Conservation (phyloP, 192 early-diverging fungal genomes). For the Coemansia sp. region DNA sequence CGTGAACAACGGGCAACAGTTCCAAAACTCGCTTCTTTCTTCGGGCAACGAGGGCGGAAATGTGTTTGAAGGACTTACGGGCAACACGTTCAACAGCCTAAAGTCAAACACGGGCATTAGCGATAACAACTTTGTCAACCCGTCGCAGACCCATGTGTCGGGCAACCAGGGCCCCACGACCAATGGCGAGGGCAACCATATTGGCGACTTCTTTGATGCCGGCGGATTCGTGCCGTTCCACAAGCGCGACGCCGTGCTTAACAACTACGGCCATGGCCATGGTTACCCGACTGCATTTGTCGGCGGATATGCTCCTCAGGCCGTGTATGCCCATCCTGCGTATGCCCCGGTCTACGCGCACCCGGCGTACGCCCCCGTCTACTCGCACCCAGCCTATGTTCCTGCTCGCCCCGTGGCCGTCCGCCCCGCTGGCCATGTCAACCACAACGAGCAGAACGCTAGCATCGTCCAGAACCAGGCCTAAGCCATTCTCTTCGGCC, state of each 20-base stretch:
- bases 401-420: slow-evolving; percentile 3
- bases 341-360: background rate
- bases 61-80: slow-evolving; percentile 15
- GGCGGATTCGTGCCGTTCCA: slow-evolving; percentile 11
- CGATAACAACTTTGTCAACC: slow-evolving; percentile 41
- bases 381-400: slow-evolving; percentile 10
- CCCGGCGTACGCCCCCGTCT: slow-evolving; percentile 2
- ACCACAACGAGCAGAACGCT: slow-evolving; percentile 46
- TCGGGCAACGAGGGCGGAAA: slow-evolving; percentile 31
- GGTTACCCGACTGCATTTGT: slow-evolving; percentile 9
- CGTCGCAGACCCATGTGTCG: slow-evolving; percentile 17
- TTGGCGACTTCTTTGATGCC: slow-evolving; percentile 22
- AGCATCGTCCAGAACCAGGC: slow-evolving; percentile 52
- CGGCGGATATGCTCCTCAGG: slow-evolving; percentile 7
- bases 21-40: slow-evolving; percentile 32
- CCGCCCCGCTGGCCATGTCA: slow-evolving; percentile 10
- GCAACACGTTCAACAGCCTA: slow-evolving; percentile 22
- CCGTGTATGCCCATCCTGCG: slow-evolving; percentile 1
- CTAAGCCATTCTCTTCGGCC: slow-evolving; percentile 8
- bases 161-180: slow-evolving; percentile 39
- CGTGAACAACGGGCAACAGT: slow-evolving; percentile 49
- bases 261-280: slow-evolving; percentile 21
- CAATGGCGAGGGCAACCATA: slow-evolving; percentile 41
- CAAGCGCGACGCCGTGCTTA: slow-evolving; percentile 28
- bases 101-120: slow-evolving; percentile 24